Evolutionary conservation across 257 asterid genomes (phyloP).

Genomic region (Nicotiana obtusifolia): DNA sequence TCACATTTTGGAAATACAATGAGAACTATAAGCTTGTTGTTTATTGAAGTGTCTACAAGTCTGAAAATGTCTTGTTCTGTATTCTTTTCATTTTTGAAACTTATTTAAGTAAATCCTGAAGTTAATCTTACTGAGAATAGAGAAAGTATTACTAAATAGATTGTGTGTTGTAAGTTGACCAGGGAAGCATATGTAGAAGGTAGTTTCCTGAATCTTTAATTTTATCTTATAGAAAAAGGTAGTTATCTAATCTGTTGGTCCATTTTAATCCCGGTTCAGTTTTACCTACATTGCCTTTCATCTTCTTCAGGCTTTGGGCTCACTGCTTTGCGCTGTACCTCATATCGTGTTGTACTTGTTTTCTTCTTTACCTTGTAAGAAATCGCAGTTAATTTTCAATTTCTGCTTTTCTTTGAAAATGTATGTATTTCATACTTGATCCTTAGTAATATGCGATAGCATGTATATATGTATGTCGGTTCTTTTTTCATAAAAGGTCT

Average conservation of each 20-base stretch:
- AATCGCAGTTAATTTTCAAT: neutral
- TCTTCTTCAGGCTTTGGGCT: slow-evolving; percentile 82
- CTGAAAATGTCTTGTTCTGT: neutral
- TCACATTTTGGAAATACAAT: neutral
- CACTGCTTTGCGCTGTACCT: slow-evolving; percentile 81
- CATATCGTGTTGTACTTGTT: slow-evolving; percentile 60
- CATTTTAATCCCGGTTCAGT: slow-evolving; percentile 8
- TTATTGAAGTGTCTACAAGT: neutral
- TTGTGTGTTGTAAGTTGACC: neutral
- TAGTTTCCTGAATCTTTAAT: neutral
- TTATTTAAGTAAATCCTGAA: neutral
- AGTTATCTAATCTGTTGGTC: neutral
- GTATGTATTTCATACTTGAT: neutral
- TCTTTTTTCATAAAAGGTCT: slow-evolving; percentile 1
- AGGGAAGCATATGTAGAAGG: neutral
- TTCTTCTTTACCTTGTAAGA: slow-evolving; percentile 86
- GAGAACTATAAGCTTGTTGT: neutral
- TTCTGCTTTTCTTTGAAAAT: neutral
- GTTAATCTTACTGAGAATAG: slow-evolving; percentile 2
- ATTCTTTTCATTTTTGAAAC: slow-evolving; percentile 1
- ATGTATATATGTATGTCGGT: neutral
- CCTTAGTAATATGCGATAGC: neutral
- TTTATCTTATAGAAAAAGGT: neutral
- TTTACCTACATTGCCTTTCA: slow-evolving; percentile 9
- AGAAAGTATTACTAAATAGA: neutral